phyloP scores from a whole-genome alignment of 1,139 yeast species.

The Pichia sp. region DNA sequence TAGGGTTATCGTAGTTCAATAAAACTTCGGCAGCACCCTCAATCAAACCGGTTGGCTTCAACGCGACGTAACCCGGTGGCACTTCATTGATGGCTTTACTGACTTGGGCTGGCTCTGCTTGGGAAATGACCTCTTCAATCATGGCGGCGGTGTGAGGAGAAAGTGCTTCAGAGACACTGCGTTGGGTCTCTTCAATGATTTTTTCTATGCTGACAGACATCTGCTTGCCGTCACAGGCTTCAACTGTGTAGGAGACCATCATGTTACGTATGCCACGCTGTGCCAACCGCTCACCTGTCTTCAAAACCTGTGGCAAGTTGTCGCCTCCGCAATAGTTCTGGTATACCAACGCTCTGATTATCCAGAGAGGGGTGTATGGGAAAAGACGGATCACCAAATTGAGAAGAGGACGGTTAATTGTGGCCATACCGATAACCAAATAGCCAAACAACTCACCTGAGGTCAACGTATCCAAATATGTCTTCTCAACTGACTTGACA shows the following conservation, averaged over 20 bases:
- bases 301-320: slow-evolving; percentile 59
- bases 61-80: slow-evolving; percentile 81
- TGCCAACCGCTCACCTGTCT: slow-evolving; percentile 64
- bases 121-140: slow-evolving; percentile 46
- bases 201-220: slow-evolving; percentile 57
- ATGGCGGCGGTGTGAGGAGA: slow-evolving; percentile 62
- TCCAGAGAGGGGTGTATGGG: slow-evolving; percentile 68
- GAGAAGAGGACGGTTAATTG: slow-evolving; percentile 58
- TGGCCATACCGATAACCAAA: slow-evolving; percentile 63
- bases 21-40: slow-evolving; percentile 74
- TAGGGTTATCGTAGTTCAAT: slow-evolving; percentile 50
- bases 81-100: slow-evolving; percentile 48
- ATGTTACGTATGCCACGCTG: slow-evolving; percentile 81
- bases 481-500: slow-evolving; percentile 7
- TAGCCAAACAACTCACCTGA: slow-evolving; percentile 50
- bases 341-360: slow-evolving; percentile 71
- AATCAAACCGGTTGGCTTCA: slow-evolving; percentile 90
- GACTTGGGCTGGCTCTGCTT: slow-evolving; percentile 45
- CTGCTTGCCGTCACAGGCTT: slow-evolving; percentile 76
- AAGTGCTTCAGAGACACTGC: slow-evolving; percentile 64
- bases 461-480: slow-evolving; percentile 28
- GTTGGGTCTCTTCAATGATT: slow-evolving; percentile 62
- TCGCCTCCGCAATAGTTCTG: slow-evolving; percentile 92
- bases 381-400: slow-evolving; percentile 60
- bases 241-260: slow-evolving; percentile 92